phyloP scores from a whole-genome alignment of 2,329 filamentous ascomycete genomes.

The Trichoderma afroharzianum region DNA sequence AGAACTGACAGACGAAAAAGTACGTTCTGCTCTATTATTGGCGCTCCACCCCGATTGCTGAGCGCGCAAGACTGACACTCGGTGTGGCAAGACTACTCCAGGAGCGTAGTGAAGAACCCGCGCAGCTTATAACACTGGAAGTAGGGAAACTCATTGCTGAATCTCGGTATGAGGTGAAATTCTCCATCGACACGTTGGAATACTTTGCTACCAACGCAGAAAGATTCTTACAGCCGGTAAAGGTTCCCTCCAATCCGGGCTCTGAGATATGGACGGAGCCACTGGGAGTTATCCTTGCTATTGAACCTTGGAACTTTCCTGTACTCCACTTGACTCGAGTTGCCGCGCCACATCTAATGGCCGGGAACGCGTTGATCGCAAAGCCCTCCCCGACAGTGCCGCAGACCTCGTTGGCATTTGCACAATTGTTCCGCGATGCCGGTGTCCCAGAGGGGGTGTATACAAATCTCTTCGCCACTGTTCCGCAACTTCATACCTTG shows the following conservation, averaged over 20 bases:
- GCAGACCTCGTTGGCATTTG: background rate
- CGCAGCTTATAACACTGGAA: background rate
- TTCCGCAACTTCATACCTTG: slow-evolving; percentile 17
- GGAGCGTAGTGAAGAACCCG: background rate
- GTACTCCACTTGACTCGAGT: slow-evolving; percentile 74
- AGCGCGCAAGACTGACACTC: background rate
- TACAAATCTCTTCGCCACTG: slow-evolving; percentile 50
- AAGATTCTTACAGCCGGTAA: background rate
- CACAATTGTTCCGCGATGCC: slow-evolving; percentile 58
- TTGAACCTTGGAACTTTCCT: slow-evolving; percentile 81
- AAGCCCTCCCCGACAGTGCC: background rate
- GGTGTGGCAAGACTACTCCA: background rate
- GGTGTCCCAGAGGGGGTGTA: slow-evolving; percentile 69
- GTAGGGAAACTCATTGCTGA: background rate
- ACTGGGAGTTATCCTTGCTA: slow-evolving; percentile 30
- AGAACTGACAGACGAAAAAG: background rate
- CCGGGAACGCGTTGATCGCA: slow-evolving; percentile 51
- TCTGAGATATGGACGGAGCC: background rate
- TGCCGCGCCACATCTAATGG: slow-evolving; percentile 64
- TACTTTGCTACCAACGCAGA: background rate
- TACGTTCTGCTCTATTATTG: background rate
- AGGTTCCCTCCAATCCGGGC: background rate
- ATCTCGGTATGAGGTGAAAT: background rate
- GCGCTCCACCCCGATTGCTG: background rate
- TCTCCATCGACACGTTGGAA: background rate